Conservation (phyloP, 176 grass and related monocot species). For the Eragrostis curvula region DNA sequence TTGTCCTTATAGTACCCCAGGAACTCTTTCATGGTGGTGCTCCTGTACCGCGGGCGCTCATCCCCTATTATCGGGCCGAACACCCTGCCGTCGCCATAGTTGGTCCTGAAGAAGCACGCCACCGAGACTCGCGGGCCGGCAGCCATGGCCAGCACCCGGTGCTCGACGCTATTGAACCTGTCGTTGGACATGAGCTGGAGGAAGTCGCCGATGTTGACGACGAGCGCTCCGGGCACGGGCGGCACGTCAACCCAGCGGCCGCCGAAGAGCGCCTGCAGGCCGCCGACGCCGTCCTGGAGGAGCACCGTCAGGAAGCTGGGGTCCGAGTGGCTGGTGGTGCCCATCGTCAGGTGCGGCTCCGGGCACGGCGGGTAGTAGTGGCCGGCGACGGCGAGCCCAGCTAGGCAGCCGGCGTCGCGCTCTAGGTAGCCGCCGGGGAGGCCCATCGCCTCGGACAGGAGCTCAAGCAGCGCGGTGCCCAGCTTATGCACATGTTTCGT, state of each 20-base stretch:
- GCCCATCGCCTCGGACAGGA: constrained; percentile 60
- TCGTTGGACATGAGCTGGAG: constrained; percentile 67
- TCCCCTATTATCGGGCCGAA: too few species aligned
- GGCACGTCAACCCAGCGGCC: constrained; percentile 53
- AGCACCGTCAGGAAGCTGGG: constrained; percentile 57
- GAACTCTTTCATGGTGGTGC: too few species aligned
- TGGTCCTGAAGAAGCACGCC: constrained; percentile 50
- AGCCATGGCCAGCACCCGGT: constrained; percentile 57
- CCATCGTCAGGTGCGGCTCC: constrained; percentile 53
- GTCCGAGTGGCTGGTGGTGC: constrained; percentile 50
- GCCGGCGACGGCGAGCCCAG: neutral
- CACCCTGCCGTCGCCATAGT: too few species aligned
- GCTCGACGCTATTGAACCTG: constrained; percentile 59
- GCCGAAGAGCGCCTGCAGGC: constrained; percentile 53
- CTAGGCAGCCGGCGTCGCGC: constrained; percentile 35
- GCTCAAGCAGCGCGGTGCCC: constrained; percentile 35
- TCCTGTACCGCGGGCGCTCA: too few species aligned
- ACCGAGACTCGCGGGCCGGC: constrained; percentile 46
- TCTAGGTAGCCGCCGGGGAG: constrained; percentile 18
- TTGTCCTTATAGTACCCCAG: too few species aligned
- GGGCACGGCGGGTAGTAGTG: constrained; percentile 75
- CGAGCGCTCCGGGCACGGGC: constrained; percentile 47
- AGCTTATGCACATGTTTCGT: constrained; percentile 11
- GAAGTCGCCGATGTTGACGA: constrained; percentile 65
- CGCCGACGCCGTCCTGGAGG: constrained; percentile 54